phyloP scores from a whole-genome alignment of 371 early-diverging fungal genomes.

The Amoeboaphelidium occidentale region DNA sequence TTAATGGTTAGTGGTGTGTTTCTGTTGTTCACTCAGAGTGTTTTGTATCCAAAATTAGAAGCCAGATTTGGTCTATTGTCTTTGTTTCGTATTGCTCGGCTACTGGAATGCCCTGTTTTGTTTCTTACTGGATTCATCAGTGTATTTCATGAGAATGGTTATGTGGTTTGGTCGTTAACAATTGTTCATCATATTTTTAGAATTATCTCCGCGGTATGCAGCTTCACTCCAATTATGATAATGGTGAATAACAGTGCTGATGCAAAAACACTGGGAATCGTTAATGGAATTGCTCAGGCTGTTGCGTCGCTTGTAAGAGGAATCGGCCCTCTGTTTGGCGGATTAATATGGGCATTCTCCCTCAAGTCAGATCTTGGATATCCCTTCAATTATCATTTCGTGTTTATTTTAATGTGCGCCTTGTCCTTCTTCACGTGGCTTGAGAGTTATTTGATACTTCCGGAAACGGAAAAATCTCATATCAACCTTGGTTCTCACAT shows the following conservation, averaged over 20 bases:
- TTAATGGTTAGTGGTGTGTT: slow-evolving; percentile 25
- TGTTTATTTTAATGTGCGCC: slow-evolving; percentile 19
- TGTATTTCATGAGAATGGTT: neutral
- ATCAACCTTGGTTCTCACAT: too few species aligned
- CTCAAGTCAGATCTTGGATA: slow-evolving; percentile 21
- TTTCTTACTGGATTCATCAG: neutral
- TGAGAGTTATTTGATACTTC: too few species aligned
- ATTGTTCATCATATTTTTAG: slow-evolving; percentile 12
- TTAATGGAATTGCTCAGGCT: slow-evolving; percentile 38
- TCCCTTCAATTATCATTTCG: slow-evolving; percentile 33
- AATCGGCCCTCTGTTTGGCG: slow-evolving; percentile 37
- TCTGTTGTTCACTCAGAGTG: slow-evolving; percentile 21
- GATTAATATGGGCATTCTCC: slow-evolving; percentile 34
- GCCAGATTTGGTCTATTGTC: slow-evolving; percentile 12
- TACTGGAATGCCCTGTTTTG: slow-evolving; percentile 10
- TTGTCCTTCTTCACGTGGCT: neutral
- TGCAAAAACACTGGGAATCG: slow-evolving; percentile 26
- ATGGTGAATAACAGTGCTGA: slow-evolving; percentile 33
- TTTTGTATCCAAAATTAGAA: slow-evolving; percentile 23
- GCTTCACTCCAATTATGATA: slow-evolving; percentile 32
- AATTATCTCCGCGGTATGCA: slow-evolving; percentile 20
- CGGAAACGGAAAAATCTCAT: too few species aligned
- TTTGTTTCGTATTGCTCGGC: slow-evolving; percentile 14
- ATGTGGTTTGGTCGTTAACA: neutral
- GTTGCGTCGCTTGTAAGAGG: slow-evolving; percentile 30